Evolutionary conservation across 2,329 filamentous ascomycete genomes (phyloP).

Genomic region (Aureobasidium namibiae): DNA sequence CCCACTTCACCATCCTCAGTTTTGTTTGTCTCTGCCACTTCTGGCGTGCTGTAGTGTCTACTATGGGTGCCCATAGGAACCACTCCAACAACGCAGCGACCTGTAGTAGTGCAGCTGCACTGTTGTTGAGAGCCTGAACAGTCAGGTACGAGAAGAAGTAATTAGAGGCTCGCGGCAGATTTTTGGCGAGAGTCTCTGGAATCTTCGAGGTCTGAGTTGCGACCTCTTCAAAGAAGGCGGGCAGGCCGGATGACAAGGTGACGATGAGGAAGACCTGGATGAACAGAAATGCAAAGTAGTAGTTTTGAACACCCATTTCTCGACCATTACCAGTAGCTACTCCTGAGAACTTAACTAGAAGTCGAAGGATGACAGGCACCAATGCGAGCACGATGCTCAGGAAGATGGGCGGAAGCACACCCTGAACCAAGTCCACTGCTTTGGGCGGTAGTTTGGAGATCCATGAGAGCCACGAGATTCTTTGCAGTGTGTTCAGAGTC

Average conservation of each 20-base stretch:
- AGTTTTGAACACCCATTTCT: slow-evolving; percentile 77
- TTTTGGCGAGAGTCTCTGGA: slow-evolving; percentile 63
- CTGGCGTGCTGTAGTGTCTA: slow-evolving; percentile 72
- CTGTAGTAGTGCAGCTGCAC: slow-evolving; percentile 80
- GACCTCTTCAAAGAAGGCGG: slow-evolving; percentile 56
- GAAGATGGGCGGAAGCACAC: slow-evolving; percentile 74
- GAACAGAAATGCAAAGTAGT: slow-evolving; percentile 91
- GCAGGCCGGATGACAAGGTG: slow-evolving; percentile 70
- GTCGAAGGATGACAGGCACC: slow-evolving; percentile 68
- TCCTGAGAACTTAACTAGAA: slow-evolving; percentile 66
- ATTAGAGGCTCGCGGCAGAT: slow-evolving; percentile 78
- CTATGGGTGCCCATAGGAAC: slow-evolving; percentile 56
- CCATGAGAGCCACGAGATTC: slow-evolving; percentile 60
- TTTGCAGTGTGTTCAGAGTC: slow-evolving; percentile 63
- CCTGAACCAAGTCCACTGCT: slow-evolving; percentile 63
- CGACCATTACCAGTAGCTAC: slow-evolving; percentile 73
- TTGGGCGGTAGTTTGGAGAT: slow-evolving; percentile 53
- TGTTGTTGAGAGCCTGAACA: slow-evolving; percentile 83
- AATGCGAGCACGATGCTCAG: slow-evolving; percentile 72
- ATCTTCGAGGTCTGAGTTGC: slow-evolving; percentile 58
- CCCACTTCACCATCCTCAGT: slow-evolving; percentile 75
- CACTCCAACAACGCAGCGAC: slow-evolving; percentile 70
- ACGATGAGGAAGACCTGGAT: slow-evolving; percentile 92
- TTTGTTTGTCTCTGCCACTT: slow-evolving; percentile 83
- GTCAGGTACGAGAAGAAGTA: slow-evolving; percentile 99